Evolutionary conservation across 2,329 filamentous ascomycete genomes (phyloP).

Genomic region (Penicillium oxalicum): DNA sequence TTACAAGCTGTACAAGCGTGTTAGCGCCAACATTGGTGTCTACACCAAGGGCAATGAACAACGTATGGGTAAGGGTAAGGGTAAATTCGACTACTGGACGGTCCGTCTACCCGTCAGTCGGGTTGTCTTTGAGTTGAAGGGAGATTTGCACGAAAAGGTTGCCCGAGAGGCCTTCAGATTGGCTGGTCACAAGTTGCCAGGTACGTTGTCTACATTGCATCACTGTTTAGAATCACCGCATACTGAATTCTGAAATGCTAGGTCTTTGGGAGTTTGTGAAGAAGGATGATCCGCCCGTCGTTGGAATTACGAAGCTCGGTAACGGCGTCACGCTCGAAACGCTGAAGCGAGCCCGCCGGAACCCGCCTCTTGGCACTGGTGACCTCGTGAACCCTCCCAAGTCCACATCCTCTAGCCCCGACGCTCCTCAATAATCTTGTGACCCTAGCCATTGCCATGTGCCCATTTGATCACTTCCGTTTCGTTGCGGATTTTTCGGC

Average conservation of each 20-base stretch:
- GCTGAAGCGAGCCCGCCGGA: conserved; percentile 71
- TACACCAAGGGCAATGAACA: conserved; percentile 94
- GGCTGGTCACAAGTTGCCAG: conserved; percentile 90
- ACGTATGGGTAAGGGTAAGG: conserved; percentile 99
- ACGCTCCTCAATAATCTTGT: conserved; percentile 30
- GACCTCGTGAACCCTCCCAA: conserved; percentile 26
- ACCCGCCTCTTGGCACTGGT: conserved; percentile 45
- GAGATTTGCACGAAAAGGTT: conserved; percentile 88
- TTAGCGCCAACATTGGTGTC: conserved; percentile 88
- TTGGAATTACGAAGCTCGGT: conserved; percentile 84
- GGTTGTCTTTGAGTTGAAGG: conserved; percentile 87
- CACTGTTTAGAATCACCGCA: neutral
- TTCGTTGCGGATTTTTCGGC: conserved; percentile 9
- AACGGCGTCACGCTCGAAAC: conserved; percentile 76
- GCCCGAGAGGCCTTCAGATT: conserved; percentile 88
- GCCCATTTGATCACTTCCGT: conserved; percentile 8
- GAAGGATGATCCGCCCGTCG: conserved; percentile 82
- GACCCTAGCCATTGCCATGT: conserved; percentile 1
- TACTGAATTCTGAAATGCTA: conserved; percentile 18
- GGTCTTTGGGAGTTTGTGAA: conserved; percentile 80
- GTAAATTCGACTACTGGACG: conserved; percentile 95
- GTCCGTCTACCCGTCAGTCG: conserved; percentile 83
- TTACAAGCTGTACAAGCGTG: conserved; percentile 85
- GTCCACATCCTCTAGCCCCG: conserved; percentile 31
- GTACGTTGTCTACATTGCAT: conserved; percentile 45